Conservation (phyloP, 345 rosid genomes). For the Passiflora organensis region DNA sequence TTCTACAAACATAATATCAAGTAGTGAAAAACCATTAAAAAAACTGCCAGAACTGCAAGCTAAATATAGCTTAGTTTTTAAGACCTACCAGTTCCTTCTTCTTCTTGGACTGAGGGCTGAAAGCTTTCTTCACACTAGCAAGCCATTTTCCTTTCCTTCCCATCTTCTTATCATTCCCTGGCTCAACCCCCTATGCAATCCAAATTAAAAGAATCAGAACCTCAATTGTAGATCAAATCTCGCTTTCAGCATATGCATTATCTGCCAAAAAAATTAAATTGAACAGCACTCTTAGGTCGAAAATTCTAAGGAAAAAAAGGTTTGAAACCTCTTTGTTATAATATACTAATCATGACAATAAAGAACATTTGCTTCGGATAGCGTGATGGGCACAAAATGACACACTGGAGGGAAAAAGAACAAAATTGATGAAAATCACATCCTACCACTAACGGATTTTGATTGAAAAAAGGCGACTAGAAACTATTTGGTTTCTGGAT, state of each 20-base stretch:
- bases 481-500: no score
- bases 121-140: constrained; percentile 75
- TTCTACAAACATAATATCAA: neutral
- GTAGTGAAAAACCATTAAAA: neutral
- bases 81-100: constrained; percentile 50
- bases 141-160: constrained; percentile 94
- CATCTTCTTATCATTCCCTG: constrained; percentile 56
- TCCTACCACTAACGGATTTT: neutral
- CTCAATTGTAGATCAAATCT: constrained; percentile 3
- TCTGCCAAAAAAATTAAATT: no score
- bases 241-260: no score
- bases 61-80: no score
- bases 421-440: neutral
- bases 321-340: no score
- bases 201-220: neutral
- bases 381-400: neutral
- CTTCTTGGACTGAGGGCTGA: constrained; percentile 67
- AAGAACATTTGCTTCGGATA: neutral
- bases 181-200: constrained; percentile 8
- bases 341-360: neutral
- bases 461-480: neutral
- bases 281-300: no score
- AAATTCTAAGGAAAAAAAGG: neutral
- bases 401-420: neutral
- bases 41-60: constrained; percentile 9